phyloP scores from a whole-genome alignment of 306 rosid genomes.

The Prunus persica region Prunus_persica_NCBIv2 NC_034009.1:30516001-30516500 shows the following conservation, averaged over 20 bases:
- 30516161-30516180: background rate
- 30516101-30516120: background rate
- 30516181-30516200: background rate
- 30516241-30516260: background rate
- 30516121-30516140: background rate
- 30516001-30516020: background rate
- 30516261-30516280: background rate
- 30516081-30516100: background rate
- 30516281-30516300: background rate
- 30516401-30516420: background rate
- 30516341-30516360: background rate
- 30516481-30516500: background rate
- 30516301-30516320: background rate
- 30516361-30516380: background rate
- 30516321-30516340: background rate
- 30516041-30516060: background rate
- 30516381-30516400: background rate
- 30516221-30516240: background rate
- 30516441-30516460: background rate
- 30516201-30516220: background rate
- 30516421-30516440: background rate
- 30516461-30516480: background rate
- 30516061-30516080: background rate
- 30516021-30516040: too few species aligned
- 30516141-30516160: background rate